These are phyloP conservation scores for Ophiostoma tasmaniense DNA, from an alignment of 2,329 filamentous ascomycete species.

Conservation along the genomic window DNA sequence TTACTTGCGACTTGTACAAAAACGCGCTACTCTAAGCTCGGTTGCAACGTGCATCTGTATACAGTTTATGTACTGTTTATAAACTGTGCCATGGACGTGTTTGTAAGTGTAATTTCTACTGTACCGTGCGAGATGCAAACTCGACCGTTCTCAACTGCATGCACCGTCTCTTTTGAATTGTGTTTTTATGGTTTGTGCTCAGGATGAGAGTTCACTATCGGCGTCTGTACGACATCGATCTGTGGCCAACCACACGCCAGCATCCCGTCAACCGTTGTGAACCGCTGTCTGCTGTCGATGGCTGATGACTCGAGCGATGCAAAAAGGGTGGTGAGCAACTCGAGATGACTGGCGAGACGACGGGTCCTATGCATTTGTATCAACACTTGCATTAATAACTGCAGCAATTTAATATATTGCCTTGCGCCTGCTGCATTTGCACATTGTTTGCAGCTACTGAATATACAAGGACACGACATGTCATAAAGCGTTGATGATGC, in stretches of 20 bases:
- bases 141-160: no score
- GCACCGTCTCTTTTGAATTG: no score
- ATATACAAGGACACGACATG: not conserved
- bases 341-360: not conserved
- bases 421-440: no score
- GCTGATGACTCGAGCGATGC: not conserved
- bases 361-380: not conserved
- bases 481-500: not conserved
- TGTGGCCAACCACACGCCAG: not conserved
- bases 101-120: no score
- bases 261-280: not conserved
- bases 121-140: no score
- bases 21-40: constrained; percentile 18
- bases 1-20: no score
- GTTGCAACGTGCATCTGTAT: constrained; percentile 17
- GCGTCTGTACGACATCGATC: not conserved
- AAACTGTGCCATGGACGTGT: not conserved
- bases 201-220: not conserved
- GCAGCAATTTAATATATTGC: no score
- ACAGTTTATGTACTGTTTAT: not conserved
- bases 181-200: no score
- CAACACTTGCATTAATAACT: not conserved
- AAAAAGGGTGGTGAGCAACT: not conserved
- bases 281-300: not conserved
- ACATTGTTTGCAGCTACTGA: not conserved